These are phyloP conservation scores for Eutrema heterophyllum DNA, from an alignment of 345 rosid genomes.

Conservation along the genomic window DNA sequence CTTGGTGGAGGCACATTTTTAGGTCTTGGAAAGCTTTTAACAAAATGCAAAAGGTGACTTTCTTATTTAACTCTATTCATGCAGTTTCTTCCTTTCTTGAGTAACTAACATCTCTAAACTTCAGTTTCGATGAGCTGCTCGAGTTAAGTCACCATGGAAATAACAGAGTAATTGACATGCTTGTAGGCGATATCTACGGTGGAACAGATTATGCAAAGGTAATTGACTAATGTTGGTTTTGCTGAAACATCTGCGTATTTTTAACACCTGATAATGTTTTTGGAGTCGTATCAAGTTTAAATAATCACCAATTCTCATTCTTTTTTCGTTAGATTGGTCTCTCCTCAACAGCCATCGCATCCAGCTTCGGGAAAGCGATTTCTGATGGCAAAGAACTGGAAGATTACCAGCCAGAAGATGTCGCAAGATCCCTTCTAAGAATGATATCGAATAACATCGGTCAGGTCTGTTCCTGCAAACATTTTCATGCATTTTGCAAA, in stretches of 20 bases:
- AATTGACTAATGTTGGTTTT: background rate
- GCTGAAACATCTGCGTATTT: background rate
- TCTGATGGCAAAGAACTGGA: constrained; percentile 61
- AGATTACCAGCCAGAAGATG: constrained; percentile 72
- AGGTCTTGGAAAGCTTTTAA: constrained; percentile 84
- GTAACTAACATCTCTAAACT: constrained; percentile 14
- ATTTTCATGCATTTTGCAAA: background rate
- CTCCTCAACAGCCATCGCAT: constrained; percentile 65
- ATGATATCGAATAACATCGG: constrained; percentile 87
- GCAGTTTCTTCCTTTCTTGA: background rate
- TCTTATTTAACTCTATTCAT: background rate
- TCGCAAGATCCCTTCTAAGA: constrained; percentile 67
- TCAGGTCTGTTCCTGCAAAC: constrained; percentile 45
- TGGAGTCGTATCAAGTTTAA: background rate
- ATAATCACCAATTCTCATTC: background rate
- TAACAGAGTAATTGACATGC: constrained; percentile 82
- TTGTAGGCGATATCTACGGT: constrained; percentile 92
- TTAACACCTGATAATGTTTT: background rate
- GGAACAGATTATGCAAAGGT: constrained; percentile 75
- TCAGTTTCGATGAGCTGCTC: constrained; percentile 72
- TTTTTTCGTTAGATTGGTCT: constrained; percentile 61
- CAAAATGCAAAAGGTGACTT: constrained; percentile 68
- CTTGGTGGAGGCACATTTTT: constrained; percentile 88
- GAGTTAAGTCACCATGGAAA: constrained; percentile 73
- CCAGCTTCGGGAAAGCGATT: constrained; percentile 87